Percentiles rank a stretch among this genome's conserved stretches.
These are phyloP conservation scores for Glonium stellatum DNA, from an alignment of 495 filamentous ascomycete genomes.

Conservation along the genomic window DNA sequence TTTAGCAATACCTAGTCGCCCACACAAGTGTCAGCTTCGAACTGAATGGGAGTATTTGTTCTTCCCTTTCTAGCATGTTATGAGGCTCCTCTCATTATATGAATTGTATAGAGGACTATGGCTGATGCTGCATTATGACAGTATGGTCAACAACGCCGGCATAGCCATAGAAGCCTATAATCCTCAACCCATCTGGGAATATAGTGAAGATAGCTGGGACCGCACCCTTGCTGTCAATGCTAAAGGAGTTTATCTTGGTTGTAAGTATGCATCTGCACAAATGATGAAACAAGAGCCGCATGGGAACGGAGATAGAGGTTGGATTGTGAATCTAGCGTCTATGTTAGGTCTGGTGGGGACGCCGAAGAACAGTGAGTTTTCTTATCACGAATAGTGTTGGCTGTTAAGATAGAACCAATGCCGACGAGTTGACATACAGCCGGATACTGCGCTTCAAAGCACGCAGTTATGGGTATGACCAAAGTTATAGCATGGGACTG, in stretches of 20 bases:
- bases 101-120: not conserved
- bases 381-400: not conserved
- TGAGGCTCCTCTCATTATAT: not conserved
- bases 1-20: not conserved
- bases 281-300: constrained; percentile 46
- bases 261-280: constrained; percentile 45
- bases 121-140: constrained; percentile 12
- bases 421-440: constrained; percentile 23
- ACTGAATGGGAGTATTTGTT: too few species aligned
- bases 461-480: constrained; percentile 46
- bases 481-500: constrained; percentile 48
- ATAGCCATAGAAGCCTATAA: constrained; percentile 28
- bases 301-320: constrained; percentile 44
- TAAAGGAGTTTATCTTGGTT: constrained; percentile 47
- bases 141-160: constrained; percentile 52
- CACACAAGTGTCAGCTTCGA: too few species aligned
- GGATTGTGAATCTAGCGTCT: constrained; percentile 51
- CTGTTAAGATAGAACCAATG: not conserved
- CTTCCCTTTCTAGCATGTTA: too few species aligned
- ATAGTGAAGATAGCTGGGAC: constrained; percentile 41
- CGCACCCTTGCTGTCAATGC: constrained; percentile 41
- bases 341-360: constrained; percentile 42
- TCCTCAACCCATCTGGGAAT: constrained; percentile 37
- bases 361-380: constrained; percentile 12
- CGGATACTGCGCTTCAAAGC: constrained; percentile 48